These are phyloP conservation scores for Colletotrichum agaves DNA, from an alignment of 2,329 filamentous ascomycete species.

Conservation along the genomic window DNA sequence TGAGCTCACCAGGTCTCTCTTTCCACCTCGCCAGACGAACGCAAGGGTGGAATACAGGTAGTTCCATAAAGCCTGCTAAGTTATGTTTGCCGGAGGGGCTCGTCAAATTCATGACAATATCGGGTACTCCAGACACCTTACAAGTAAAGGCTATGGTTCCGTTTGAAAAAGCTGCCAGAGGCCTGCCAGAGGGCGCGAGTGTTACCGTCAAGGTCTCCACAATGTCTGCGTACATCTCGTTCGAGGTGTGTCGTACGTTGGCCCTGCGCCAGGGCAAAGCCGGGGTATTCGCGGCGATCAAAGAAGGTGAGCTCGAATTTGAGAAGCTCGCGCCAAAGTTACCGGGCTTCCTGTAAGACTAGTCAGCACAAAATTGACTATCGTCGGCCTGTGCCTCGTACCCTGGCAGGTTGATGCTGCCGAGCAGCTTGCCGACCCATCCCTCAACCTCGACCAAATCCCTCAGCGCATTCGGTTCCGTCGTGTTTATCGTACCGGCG, in stretches of 20 bases:
- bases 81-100: constrained; percentile 84
- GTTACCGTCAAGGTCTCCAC: constrained; percentile 90
- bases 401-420: constrained; percentile 86
- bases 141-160: constrained; percentile 95
- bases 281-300: constrained; percentile 59
- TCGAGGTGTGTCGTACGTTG: constrained; percentile 95
- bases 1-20: constrained; percentile 89
- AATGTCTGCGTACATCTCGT: constrained; percentile 96
- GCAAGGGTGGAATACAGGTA: constrained; percentile 96
- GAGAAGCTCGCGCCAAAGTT: constrained; percentile 50
- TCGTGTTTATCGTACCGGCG: constrained; percentile 87
- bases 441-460: constrained; percentile 94
- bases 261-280: constrained; percentile 87
- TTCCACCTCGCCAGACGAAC: constrained; percentile 91
- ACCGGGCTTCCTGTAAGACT: constrained; percentile 51
- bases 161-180: constrained; percentile 86
- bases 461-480: constrained; percentile 90
- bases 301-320: constrained; percentile 51
- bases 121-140: constrained; percentile 94
- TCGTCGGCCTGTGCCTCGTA: constrained; percentile 47
- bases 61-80: constrained; percentile 78
- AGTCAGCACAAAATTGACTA: constrained; percentile 3
- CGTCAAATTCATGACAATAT: constrained; percentile 83
- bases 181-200: constrained; percentile 88
- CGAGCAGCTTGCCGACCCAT: constrained; percentile 87